A percentile compares a stretch with the other conserved stretches of the same genome.
Conservation (phyloP, 2,329 filamentous ascomycete species). For the Rhinocladiella mackenziei region DNA sequence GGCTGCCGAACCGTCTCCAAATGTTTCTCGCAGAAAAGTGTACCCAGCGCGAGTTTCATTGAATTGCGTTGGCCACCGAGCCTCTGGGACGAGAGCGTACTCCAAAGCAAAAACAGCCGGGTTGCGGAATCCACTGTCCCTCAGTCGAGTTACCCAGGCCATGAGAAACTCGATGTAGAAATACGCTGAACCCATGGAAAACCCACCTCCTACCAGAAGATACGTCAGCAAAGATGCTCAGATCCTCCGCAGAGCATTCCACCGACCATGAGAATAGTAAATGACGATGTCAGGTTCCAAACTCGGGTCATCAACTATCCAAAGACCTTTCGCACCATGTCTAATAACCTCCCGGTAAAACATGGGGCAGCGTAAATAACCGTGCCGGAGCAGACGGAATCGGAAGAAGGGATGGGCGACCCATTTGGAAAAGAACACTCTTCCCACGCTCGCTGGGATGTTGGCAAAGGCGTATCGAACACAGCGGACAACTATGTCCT, state of each 20-base stretch:
- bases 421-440: constrained; percentile 71
- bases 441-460: constrained; percentile 63
- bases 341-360: constrained; percentile 59
- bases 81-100: constrained; percentile 74
- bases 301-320: constrained; percentile 61
- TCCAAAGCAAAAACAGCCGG: constrained; percentile 76
- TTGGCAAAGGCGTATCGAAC: constrained; percentile 73
- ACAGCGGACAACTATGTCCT: constrained; percentile 72
- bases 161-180: constrained; percentile 84
- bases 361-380: constrained; percentile 59
- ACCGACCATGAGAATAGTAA: constrained; percentile 72
- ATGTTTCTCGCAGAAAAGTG: constrained; percentile 28
- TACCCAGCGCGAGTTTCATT: constrained; percentile 68
- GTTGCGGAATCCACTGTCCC: constrained; percentile 63
- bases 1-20: constrained; percentile 31
- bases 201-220: constrained; percentile 81
- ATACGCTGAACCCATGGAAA: constrained; percentile 74
- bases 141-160: constrained; percentile 64
- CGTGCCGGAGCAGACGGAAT: constrained; percentile 72
- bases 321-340: constrained; percentile 59
- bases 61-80: constrained; percentile 68
- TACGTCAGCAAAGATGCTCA: no score
- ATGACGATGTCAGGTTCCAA: constrained; percentile 67
- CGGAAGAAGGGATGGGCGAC: constrained; percentile 70
- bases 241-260: background rate